Evolutionary conservation across 1,284 basidiomycete genomes (phyloP).

Genomic region (Microbotryum saponariae): DNA sequence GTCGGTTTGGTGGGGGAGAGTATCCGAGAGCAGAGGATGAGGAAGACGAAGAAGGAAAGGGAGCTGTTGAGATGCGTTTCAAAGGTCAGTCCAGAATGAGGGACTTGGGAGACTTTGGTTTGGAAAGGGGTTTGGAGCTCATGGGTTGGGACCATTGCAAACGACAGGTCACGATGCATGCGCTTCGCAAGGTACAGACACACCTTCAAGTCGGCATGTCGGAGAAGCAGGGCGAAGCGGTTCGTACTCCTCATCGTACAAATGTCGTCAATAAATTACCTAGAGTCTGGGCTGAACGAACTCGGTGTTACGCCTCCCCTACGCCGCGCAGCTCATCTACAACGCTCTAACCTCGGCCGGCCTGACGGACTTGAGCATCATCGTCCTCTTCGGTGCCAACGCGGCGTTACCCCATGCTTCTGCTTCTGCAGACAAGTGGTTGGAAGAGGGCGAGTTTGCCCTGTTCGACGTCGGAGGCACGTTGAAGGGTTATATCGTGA

Average conservation of each 20-base stretch:
- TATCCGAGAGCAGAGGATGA: conserved; percentile 58
- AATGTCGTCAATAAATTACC: neutral
- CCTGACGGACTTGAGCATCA: conserved; percentile 9
- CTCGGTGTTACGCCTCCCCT: neutral
- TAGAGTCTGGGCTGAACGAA: neutral
- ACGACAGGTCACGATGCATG: conserved; percentile 60
- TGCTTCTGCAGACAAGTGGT: conserved; percentile 55
- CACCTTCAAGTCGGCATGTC: conserved; percentile 62
- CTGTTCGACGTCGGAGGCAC: conserved; percentile 60
- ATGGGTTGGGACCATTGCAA: neutral
- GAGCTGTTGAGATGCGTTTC: conserved; percentile 67
- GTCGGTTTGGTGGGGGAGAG: conserved; percentile 51
- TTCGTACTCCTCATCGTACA: neutral
- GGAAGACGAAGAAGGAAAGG: conserved; percentile 64
- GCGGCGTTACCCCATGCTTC: conserved; percentile 75
- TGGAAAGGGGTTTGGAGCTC: too few relatives aligned
- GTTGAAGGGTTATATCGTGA: conserved; percentile 14
- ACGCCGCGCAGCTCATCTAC: conserved; percentile 11
- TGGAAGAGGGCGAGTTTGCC: conserved; percentile 56
- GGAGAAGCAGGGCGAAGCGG: conserved; percentile 56
- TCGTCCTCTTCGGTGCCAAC: conserved; percentile 46
- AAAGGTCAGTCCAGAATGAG: conserved; percentile 49
- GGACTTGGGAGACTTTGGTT: neutral
- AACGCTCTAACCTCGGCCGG: conserved; percentile 20
- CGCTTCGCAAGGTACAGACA: conserved; percentile 59